Base-by-base conservation (phyloP, 208 protist genomes). In the Angomonas desouzai region DNA sequence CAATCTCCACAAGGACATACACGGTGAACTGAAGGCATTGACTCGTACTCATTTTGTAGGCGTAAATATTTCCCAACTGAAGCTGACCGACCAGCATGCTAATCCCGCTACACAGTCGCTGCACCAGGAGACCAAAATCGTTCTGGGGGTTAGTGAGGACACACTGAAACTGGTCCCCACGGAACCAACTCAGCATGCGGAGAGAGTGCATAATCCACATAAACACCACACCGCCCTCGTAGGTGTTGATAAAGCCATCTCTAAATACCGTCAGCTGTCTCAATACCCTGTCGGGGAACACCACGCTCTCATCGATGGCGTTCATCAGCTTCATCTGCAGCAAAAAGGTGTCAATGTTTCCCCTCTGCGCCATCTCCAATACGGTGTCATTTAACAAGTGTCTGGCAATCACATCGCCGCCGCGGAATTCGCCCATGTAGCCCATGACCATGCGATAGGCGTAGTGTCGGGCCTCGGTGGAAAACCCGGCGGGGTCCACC, bases 11-110 rank as follows among this genome's bases (percentile, higher is more conserved):
- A 4, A 51, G 45, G 20, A 51, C 18, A 13, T 6, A 51, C 4
- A 51, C 20, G 20, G 18, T 27, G 45, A 51, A 51, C 18, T 23
- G 10, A 13, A 51, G 45, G 18, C 18, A 13, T 4, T 23, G 45
- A 23, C 45, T 51, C 9, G 45, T 51, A 23, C 45, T 51, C 45
- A 51, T 51, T 23, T 51, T 51, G 45, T 9, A 51, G 45, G 20
- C 20, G 20, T 51, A 51, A 13, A 51, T 23, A 23, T 51, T 51
- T 23, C 20, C 45, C 45, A 51, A 16, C 20, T 51, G 18, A 4
- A 51, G 45, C 6, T 27, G 45, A 23, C n/a, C n/a, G 18, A 23
- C 20, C 45, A 51, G 20, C 45, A 51, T 51, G 20, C 45, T 51
- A 23, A 51, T 51, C 45, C 45, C 45, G 6, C 20, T 23, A 23